Base-by-base conservation (phyloP, 2,329 filamentous ascomycete species). In the Arthrobotrys sinensis region DNA sequence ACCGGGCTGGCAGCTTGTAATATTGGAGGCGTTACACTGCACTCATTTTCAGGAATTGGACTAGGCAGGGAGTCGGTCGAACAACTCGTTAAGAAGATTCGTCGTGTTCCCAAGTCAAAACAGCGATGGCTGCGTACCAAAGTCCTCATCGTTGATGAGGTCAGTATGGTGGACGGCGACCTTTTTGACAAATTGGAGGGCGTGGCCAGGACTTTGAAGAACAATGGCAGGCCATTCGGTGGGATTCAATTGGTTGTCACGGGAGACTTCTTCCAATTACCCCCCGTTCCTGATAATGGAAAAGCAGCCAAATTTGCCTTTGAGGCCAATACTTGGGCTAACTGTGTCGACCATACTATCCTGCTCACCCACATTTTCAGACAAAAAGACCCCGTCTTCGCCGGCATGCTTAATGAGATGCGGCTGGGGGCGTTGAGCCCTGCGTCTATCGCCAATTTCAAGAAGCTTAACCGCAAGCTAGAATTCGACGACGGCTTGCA, bases 161-260 rank as follows among this genome's bases (percentile, higher is more conserved):
- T 99, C 2, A 98, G 96, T 11, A 99, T 99, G 96, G 94, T 99
- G 3, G 96, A 99, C 82, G 96, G 93, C 0, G 94, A 97, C 38
- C 87, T 99, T 0, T 99, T 98, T 81, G 96, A 99, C 86, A 99
- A 99, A 84, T 88, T 99, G 16, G 94, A 96, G 79, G 89, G 92
- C 78, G 92, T 99, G 80, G 95, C 94, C 12, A 89, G 95, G 70
- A 90, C 88, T 2, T 90, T 99, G 79, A 90, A 94, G 67, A 97
- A 96, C 83, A 97, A 97, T 81, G 94, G 93, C 8, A 89, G 93
- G 8, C 92, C 96, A 0, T 99, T 97, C 87, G 96, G 96, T 68
- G 96, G 96, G 4, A 98, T 99, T 53, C 96, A 99, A 81, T 88
- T 99, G 34, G 89, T 99, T 71, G 93, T 99, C 76, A 99, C 96